Conservation (phyloP, 768 basidiomycete species). For the Boletus vinaceobasis region DNA sequence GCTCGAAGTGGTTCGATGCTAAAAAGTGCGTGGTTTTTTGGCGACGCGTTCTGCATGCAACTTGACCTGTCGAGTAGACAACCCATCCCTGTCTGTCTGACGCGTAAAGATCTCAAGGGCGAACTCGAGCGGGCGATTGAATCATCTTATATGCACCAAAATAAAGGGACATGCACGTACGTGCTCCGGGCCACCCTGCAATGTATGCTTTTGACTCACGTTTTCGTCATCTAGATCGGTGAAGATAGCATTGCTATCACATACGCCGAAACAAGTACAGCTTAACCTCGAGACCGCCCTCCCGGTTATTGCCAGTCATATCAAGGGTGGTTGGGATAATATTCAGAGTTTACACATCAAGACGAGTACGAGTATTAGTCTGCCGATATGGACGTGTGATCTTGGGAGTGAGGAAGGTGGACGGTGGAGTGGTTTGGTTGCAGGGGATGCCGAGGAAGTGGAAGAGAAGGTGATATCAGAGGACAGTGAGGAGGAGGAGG, state of each 20-base stretch:
- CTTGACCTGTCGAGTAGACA: constrained; percentile 50
- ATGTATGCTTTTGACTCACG: background rate
- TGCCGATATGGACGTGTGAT: constrained; percentile 89
- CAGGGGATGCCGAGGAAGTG: background rate
- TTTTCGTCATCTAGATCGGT: constrained; percentile 54
- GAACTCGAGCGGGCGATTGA: constrained; percentile 91
- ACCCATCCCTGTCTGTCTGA: constrained; percentile 91
- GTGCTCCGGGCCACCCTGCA: constrained; percentile 29
- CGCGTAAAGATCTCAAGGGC: constrained; percentile 83
- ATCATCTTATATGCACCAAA: constrained; percentile 95
- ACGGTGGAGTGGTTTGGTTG: constrained; percentile 30
- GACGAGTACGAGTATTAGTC: constrained; percentile 73
- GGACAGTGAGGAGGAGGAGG: background rate
- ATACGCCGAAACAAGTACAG: constrained; percentile 68
- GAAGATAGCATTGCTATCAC: constrained; percentile 74
- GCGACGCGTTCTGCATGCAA: background rate
- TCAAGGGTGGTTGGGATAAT: constrained; percentile 87
- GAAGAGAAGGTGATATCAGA: background rate
- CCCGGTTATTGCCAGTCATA: constrained; percentile 64
- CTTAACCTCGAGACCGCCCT: constrained; percentile 77
- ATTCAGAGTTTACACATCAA: constrained; percentile 88
- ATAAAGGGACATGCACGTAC: constrained; percentile 88
- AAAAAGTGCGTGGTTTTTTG: constrained; percentile 70
- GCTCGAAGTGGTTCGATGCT: constrained; percentile 87
- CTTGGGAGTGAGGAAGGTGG: constrained; percentile 48